Conservation (phyloP, 202 grass and related monocot species). For the Alloteropsis angusta region DNA sequence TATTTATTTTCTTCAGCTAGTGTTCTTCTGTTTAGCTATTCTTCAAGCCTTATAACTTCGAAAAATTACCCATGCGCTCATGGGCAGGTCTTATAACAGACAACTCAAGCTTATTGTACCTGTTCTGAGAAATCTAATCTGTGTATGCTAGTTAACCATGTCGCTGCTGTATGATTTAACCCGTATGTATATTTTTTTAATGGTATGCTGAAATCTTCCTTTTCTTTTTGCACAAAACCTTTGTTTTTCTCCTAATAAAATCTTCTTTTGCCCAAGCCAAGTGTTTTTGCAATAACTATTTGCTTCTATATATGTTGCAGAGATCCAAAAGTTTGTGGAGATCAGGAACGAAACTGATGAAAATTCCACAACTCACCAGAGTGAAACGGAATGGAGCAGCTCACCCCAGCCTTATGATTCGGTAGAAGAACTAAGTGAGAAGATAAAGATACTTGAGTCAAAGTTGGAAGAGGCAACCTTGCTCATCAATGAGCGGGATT, state of each 20-base stretch:
- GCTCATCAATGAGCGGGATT: conserved; percentile 32
- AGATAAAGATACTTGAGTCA: conserved; percentile 48
- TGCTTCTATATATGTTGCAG: conserved; percentile 38
- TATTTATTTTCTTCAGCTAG: background rate
- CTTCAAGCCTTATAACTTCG: background rate
- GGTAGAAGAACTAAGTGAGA: conserved; percentile 39
- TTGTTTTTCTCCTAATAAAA: background rate
- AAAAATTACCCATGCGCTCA: background rate
- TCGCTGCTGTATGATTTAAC: background rate
- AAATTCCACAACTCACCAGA: conserved; percentile 20
- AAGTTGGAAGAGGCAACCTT: conserved; percentile 47
- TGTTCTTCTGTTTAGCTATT: background rate
- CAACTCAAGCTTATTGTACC: background rate
- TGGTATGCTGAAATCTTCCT: conserved; percentile 5
- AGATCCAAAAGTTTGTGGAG: conserved; percentile 64
- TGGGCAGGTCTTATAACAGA: background rate
- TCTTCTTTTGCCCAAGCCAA: background rate
- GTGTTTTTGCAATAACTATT: conserved; percentile 6
- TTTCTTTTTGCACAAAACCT: background rate
- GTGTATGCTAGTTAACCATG: background rate
- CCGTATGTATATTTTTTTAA: background rate
- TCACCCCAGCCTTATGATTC: conserved; percentile 24
- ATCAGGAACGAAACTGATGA: conserved; percentile 36
- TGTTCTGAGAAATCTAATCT: conserved; percentile 18
- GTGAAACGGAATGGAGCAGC: conserved; percentile 48